Conservation (phyloP, 306 rosid species). For the Cicer chorassanicum region DNA sequence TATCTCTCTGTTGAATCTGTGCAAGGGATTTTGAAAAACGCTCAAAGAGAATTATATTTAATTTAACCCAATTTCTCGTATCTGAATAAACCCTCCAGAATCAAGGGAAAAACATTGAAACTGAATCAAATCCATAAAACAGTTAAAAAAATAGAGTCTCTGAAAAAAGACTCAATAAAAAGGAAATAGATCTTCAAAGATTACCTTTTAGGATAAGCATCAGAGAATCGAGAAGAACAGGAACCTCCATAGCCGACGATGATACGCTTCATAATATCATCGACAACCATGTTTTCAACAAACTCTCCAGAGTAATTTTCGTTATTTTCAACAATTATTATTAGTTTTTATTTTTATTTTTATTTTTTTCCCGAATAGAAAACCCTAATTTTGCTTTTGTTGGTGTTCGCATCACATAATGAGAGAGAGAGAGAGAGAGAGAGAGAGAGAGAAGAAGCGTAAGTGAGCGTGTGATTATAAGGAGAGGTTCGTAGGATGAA, state of each 20-base stretch:
- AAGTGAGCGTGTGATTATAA: conserved; percentile 50
- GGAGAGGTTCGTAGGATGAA: conserved; percentile 49
- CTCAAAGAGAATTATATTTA: conserved; percentile 56
- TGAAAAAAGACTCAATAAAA: conserved; percentile 10
- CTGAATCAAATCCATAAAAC: conserved; percentile 66
- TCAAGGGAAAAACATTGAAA: conserved; percentile 68
- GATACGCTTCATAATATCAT: conserved; percentile 73
- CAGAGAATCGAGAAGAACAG: conserved; percentile 69
- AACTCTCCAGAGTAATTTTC: conserved; percentile 18
- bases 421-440: conserved; percentile 1
- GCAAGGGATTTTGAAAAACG: conserved; percentile 52
- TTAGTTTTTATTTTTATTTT: background rate
- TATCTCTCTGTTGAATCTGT: conserved; percentile 49
- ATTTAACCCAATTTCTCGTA: conserved; percentile 36
- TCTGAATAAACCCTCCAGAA: conserved; percentile 61
- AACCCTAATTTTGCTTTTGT: conserved; percentile 35
- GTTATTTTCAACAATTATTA: background rate
- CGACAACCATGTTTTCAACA: conserved; percentile 58
- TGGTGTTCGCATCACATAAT: background rate
- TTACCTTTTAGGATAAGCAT: conserved; percentile 83
- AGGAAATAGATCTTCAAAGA: conserved; percentile 53
- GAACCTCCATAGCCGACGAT: conserved; percentile 60
- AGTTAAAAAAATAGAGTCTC: background rate
- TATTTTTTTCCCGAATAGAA: background rate
- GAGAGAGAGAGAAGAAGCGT: conserved; percentile 47